Evolutionary conservation across 495 filamentous ascomycete genomes (phyloP).

Genomic region (Darksidea phi): DNA sequence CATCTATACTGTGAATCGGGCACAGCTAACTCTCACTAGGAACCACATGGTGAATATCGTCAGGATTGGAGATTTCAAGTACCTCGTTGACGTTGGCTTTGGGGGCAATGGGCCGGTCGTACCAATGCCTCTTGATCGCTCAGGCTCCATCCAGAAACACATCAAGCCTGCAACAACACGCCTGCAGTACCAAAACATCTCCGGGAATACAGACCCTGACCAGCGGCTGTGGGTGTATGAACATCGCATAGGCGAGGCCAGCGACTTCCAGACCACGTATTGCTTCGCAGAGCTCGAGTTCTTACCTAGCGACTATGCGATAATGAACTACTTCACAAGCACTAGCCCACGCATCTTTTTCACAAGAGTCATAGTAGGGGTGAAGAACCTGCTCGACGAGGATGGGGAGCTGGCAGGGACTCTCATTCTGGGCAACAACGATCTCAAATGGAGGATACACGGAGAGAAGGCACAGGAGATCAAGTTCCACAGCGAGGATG

Average conservation of each 20-base stretch:
- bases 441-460: constrained; percentile 59
- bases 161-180: constrained; percentile 52
- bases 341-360: constrained; percentile 50
- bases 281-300: constrained; percentile 63
- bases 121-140: constrained; percentile 53
- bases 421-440: constrained; percentile 56
- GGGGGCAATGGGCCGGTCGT: constrained; percentile 60
- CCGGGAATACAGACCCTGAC: constrained; percentile 45
- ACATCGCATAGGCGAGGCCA: constrained; percentile 49
- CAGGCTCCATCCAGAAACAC: constrained; percentile 43
- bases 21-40: constrained; percentile 36
- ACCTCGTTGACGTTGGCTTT: constrained; percentile 70
- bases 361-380: constrained; percentile 51
- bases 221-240: constrained; percentile 64
- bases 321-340: constrained; percentile 62
- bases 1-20: background rate
- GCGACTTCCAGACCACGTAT: constrained; percentile 58
- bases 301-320: constrained; percentile 59
- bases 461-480: constrained; percentile 44
- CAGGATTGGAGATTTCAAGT: constrained; percentile 51
- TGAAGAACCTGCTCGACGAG: constrained; percentile 55
- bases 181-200: constrained; percentile 50
- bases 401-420: constrained; percentile 54
- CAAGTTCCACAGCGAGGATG: constrained; percentile 38
- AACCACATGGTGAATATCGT: constrained; percentile 72